These are phyloP conservation scores for Chlorencoelia australis DNA, from an alignment of 2,329 filamentous ascomycete species.

Conservation along the genomic window DNA sequence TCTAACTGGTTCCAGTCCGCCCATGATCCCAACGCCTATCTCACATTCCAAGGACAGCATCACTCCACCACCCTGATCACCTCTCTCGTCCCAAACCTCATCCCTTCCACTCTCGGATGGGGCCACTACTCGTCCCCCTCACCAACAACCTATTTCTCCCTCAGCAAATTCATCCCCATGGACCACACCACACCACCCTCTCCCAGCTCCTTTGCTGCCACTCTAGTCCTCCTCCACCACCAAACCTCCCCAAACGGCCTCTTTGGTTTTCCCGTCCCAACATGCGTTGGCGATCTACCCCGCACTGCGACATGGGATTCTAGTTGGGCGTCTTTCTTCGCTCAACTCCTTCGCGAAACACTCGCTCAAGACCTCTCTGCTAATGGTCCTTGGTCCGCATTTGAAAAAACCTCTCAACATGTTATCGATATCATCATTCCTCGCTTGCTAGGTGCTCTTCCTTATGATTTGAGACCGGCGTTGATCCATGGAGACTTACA, in stretches of 20 bases:
- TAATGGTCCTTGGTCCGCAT: not conserved
- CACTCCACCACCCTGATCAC: not conserved
- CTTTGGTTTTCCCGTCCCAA: not conserved
- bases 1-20: not conserved
- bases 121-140: not conserved
- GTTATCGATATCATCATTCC: not conserved
- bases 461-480: not conserved
- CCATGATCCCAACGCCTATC: not conserved
- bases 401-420: not conserved
- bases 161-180: not conserved
- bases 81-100: not conserved
- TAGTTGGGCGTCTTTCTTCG: not conserved
- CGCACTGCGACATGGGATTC: not conserved
- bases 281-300: not conserved
- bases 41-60: not conserved
- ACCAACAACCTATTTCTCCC: not conserved
- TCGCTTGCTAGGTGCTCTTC: not conserved
- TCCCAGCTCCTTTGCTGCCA: not conserved
- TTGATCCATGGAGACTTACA: not conserved
- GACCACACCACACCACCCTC: not conserved
- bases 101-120: not conserved
- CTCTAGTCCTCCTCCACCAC: not conserved
- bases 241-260: not conserved
- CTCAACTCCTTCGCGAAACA: not conserved
- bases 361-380: not conserved